Evolutionary conservation across 208 protist genomes (phyloP).

Genomic region (Leishmania turanica): DNA sequence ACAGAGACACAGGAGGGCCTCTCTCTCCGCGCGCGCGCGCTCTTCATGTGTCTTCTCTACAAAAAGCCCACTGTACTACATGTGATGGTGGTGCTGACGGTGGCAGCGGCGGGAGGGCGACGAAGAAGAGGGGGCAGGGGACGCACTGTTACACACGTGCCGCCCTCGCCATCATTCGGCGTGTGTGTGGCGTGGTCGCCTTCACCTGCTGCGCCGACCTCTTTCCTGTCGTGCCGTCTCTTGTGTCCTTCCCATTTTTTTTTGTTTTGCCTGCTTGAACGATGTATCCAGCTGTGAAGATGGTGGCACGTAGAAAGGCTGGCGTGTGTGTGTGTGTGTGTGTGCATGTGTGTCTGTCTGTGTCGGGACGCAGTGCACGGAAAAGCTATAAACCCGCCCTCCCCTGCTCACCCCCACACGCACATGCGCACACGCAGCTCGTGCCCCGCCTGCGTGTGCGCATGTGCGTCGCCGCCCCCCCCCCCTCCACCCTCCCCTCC

Average conservation of each 20-base stretch:
- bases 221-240: neutral
- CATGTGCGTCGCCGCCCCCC: too few species aligned
- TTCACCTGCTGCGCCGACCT: neutral
- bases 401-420: neutral
- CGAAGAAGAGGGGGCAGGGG: neutral
- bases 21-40: neutral
- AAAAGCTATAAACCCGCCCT: neutral
- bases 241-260: neutral
- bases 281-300: neutral
- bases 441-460: too few species aligned
- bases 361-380: too few species aligned
- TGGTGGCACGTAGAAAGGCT: neutral
- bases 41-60: neutral
- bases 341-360: neutral
- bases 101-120: neutral
- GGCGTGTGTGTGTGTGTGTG: too few species aligned
- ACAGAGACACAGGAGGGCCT: neutral
- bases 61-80: neutral
- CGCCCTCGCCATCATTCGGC: neutral
- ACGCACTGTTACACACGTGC: neutral
- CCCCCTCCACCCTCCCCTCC: too few species aligned
- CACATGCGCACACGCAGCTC: neutral
- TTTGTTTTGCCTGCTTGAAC: neutral
- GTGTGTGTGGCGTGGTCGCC: neutral
- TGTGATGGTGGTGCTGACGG: neutral